Conservation (phyloP, 352 stramenopile genomes). For the Phytopythium litorale region DNA sequence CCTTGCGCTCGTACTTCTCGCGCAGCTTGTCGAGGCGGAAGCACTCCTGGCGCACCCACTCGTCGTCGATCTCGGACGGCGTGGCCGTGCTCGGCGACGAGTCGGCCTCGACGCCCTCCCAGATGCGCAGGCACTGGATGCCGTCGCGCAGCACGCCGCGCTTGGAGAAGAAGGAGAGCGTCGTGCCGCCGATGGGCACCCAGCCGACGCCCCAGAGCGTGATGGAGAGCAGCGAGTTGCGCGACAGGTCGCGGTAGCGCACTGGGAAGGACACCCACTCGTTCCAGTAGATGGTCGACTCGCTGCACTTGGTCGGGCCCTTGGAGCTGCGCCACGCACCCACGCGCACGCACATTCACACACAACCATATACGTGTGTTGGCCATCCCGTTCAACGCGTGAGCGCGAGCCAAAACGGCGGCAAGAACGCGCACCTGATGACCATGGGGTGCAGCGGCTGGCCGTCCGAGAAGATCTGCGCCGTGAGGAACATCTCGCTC, state of each 20-base stretch:
- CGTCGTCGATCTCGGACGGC: slow-evolving; percentile 68
- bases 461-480: slow-evolving; percentile 85
- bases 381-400: not conserved
- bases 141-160: slow-evolving; percentile 83
- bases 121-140: slow-evolving; percentile 85
- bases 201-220: slow-evolving; percentile 85
- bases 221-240: slow-evolving; percentile 78
- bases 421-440: slow-evolving; percentile 37
- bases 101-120: slow-evolving; percentile 65
- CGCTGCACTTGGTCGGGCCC: slow-evolving; percentile 79
- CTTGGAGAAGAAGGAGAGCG: slow-evolving; percentile 85
- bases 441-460: slow-evolving; percentile 80
- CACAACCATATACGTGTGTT: slow-evolving; percentile 4
- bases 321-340: slow-evolving; percentile 43
- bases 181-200: slow-evolving; percentile 79
- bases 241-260: slow-evolving; percentile 82
- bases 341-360: not conserved
- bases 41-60: slow-evolving; percentile 68
- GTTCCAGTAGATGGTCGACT: slow-evolving; percentile 87
- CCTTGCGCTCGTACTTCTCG: slow-evolving; percentile 88
- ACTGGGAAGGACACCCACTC: slow-evolving; percentile 87
- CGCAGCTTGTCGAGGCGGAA: slow-evolving; percentile 85
- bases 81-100: slow-evolving; percentile 57
- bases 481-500: slow-evolving; percentile 86
- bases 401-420: not conserved